phyloP scores from a whole-genome alignment of 164 flowering plant species.

The Litsea cubeba region DNA sequence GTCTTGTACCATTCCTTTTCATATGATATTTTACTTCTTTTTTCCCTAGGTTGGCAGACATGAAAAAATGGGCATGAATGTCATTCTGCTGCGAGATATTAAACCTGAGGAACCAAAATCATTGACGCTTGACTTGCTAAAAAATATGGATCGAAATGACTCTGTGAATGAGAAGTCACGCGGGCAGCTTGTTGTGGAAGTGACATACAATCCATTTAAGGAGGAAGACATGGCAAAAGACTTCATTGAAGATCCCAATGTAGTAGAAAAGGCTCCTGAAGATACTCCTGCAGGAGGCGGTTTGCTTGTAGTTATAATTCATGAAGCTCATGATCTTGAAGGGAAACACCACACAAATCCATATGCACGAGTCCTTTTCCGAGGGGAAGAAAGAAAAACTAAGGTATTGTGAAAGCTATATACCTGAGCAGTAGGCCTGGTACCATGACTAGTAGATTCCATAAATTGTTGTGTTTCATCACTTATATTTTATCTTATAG shows the following conservation, averaged over 20 bases:
- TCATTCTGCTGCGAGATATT: slow-evolving; percentile 61
- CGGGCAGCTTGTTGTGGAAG: slow-evolving; percentile 67
- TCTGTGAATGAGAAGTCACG: slow-evolving; percentile 65
- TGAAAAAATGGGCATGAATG: slow-evolving; percentile 85
- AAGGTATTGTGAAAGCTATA: slow-evolving; percentile 41
- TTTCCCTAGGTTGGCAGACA: slow-evolving; percentile 65
- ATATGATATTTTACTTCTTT: neutral
- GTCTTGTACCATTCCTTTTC: too few relatives aligned
- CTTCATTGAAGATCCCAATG: slow-evolving; percentile 33
- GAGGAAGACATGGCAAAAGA: slow-evolving; percentile 46
- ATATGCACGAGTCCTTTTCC: slow-evolving; percentile 53
- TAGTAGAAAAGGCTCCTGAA: slow-evolving; percentile 68
- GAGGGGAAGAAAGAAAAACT: slow-evolving; percentile 73
- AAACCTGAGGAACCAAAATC: slow-evolving; percentile 56
- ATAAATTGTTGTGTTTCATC: too few relatives aligned
- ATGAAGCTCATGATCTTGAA: slow-evolving; percentile 76
- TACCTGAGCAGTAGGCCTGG: too few relatives aligned
- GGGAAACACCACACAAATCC: slow-evolving; percentile 93
- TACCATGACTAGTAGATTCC: too few relatives aligned
- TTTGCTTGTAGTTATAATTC: slow-evolving; percentile 59
- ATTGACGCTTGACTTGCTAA: slow-evolving; percentile 56
- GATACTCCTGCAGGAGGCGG: slow-evolving; percentile 84
- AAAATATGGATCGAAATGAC: slow-evolving; percentile 71
- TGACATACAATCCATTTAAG: slow-evolving; percentile 64
- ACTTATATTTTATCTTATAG: too few relatives aligned